Conservation (phyloP, 2,329 filamentous ascomycete genomes). For the Trichoderma simmonsii region DNA sequence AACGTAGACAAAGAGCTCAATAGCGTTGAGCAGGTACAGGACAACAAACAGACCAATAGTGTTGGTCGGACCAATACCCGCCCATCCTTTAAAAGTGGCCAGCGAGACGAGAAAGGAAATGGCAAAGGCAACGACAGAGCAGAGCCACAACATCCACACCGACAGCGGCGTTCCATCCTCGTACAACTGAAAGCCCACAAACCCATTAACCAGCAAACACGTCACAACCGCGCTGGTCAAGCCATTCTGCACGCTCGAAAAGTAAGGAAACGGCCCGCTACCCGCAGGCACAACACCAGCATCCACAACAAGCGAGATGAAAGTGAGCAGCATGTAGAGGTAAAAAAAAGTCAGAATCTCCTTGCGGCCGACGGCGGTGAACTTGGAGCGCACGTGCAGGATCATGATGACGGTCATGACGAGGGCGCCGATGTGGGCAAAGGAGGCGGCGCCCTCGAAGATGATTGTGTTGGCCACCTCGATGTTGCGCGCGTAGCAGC, state of each 20-base stretch:
- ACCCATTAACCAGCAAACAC: constrained; percentile 91
- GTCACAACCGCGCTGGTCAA: constrained; percentile 82
- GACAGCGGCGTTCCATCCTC: constrained; percentile 93
- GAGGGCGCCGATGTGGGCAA: constrained; percentile 87
- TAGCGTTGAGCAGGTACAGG: constrained; percentile 83
- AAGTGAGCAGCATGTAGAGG: constrained; percentile 86
- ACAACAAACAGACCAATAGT: constrained; percentile 89
- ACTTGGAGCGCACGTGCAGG: constrained; percentile 92
- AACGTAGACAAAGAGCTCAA: constrained; percentile 82
- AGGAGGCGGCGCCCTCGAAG: constrained; percentile 86
- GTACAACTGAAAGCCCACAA: constrained; percentile 97
- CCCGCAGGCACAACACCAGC: constrained; percentile 87
- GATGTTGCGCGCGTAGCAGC: constrained; percentile 92
- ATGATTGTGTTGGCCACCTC: constrained; percentile 98
- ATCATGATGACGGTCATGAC: constrained; percentile 97
- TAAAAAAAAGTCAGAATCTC: constrained; percentile 92
- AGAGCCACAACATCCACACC: constrained; percentile 83
- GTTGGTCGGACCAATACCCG: constrained; percentile 77
- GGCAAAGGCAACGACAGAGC: constrained; percentile 76
- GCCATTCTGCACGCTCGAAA: constrained; percentile 82
- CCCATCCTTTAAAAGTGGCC: constrained; percentile 90
- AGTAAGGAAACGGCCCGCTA: constrained; percentile 80
- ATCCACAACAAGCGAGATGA: constrained; percentile 85
- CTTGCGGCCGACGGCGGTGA: constrained; percentile 83
- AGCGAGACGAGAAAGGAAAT: constrained; percentile 85